phyloP scores from a whole-genome alignment of 257 asterid genomes.

The Salvia miltiorrhiza region DNA sequence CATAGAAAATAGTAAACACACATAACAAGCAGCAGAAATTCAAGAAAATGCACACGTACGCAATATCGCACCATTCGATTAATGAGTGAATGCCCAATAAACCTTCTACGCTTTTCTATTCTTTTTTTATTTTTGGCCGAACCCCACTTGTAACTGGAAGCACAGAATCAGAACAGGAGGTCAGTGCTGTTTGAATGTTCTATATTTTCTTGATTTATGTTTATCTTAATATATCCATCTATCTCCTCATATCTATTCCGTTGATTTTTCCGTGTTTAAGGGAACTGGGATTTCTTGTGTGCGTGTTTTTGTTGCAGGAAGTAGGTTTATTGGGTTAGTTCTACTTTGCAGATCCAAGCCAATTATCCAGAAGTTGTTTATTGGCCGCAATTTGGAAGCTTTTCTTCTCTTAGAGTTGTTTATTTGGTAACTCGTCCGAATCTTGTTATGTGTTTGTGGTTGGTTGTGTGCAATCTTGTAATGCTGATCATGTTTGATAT shows the following conservation, averaged over 20 bases:
- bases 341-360: conserved; percentile 40
- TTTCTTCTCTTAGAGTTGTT: conserved; percentile 17
- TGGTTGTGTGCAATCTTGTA: conserved; percentile 29
- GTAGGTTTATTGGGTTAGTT: conserved; percentile 30
- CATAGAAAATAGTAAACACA: background rate
- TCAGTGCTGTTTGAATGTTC: conserved; percentile 19
- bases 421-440: conserved; percentile 19
- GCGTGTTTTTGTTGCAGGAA: conserved; percentile 16
- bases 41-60: conserved; percentile 27
- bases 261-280: conserved; percentile 9
- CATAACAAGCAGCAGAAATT: conserved; percentile 14
- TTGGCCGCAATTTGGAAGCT: conserved; percentile 7
- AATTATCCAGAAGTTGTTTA: conserved; percentile 25
- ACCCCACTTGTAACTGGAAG: conserved; percentile 42
- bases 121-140: conserved; percentile 17
- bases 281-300: conserved; percentile 17
- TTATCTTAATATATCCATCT: background rate
- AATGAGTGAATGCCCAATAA: conserved; percentile 16
- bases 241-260: background rate
- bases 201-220: conserved; percentile 1
- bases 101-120: conserved; percentile 27
- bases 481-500: conserved; percentile 34
- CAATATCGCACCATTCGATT: conserved; percentile 19
- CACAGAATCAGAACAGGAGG: conserved; percentile 30
- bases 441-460: conserved; percentile 25